Evolutionary conservation across 306 rosid genomes (phyloP), one percentile per base, ranked within the genome.

Genomic region (Cicer yamashitae): DNA sequence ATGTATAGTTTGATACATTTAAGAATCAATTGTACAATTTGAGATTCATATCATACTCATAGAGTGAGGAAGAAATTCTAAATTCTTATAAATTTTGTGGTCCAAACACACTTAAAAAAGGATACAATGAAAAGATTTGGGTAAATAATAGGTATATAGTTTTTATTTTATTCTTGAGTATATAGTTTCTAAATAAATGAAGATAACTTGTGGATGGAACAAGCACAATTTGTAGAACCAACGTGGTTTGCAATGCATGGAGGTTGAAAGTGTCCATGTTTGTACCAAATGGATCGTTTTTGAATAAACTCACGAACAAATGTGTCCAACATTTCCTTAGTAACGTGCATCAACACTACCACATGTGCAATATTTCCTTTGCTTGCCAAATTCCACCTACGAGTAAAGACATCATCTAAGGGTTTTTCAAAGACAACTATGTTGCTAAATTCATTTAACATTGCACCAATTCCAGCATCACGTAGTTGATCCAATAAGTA

Each of bases 341-440:
- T 71, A 18, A 71, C 53, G 1, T 71, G 76, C 0, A 54, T 8
- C 66, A 71, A 86, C 77, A 10, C 85, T 52, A 90, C 92, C 4
- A 88, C 92, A 73, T 88, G 96, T 39, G 92, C 86, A 12, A 86
- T 83, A 51, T 75, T 86, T 62, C 87, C 88, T 54, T 84, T 77
- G 65, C 89, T 84, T 7, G 91, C 89, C 73, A 88, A 81, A 74
- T 84, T 88, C 92, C 92, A 90, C 62, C 76, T 74, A 2, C 81
- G 85, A 17, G 86, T 70, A 13, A 90, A 90, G 67, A 75, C 83
- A 51, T 86, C 89, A 37, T 81, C 88, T 6, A 12, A 68, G 5
- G 96, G 96, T 40, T 84, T 88, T 76, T 88, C 92, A 65, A 90
- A 88, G 17, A 86, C 91, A 11, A 88, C 92, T 0, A 40, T 61